These are phyloP conservation scores for Gossypium raimondii DNA, from an alignment of 345 rosid genomes.

Conservation along the genomic window DNA sequence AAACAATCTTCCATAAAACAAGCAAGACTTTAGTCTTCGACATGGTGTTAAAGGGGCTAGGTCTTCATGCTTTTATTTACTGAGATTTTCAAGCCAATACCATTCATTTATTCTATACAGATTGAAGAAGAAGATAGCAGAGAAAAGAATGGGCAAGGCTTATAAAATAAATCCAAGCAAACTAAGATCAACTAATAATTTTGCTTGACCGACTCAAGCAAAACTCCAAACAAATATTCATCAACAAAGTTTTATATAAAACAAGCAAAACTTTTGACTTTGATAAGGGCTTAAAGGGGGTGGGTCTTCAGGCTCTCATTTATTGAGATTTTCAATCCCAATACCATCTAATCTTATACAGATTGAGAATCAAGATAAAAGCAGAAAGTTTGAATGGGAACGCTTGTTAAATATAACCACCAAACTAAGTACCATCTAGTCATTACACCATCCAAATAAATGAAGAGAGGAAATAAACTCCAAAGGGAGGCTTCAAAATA, in stretches of 20 bases:
- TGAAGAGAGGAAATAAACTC: not conserved
- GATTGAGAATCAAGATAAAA: not conserved
- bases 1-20: not conserved
- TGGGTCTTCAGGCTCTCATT: not conserved
- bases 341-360: not conserved
- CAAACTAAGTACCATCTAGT: not conserved
- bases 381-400: not conserved
- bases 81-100: too few relatives aligned
- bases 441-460: not conserved
- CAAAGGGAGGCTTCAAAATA: not conserved
- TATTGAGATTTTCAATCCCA: not conserved
- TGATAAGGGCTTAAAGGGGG: not conserved
- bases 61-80: too few relatives aligned
- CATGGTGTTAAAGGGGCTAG: not conserved
- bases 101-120: too few relatives aligned
- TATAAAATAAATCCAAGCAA: too few relatives aligned
- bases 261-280: too few relatives aligned
- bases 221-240: too few relatives aligned
- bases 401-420: not conserved
- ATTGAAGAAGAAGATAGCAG: too few relatives aligned
- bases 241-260: too few relatives aligned
- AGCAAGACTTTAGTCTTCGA: not conserved
- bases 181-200: too few relatives aligned
- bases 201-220: too few relatives aligned
- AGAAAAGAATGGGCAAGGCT: too few relatives aligned